Evolutionary conservation across 2,329 filamentous ascomycete genomes (phyloP), one percentile per base, ranked within the genome.

Genomic region (Coniella vitis): DNA sequence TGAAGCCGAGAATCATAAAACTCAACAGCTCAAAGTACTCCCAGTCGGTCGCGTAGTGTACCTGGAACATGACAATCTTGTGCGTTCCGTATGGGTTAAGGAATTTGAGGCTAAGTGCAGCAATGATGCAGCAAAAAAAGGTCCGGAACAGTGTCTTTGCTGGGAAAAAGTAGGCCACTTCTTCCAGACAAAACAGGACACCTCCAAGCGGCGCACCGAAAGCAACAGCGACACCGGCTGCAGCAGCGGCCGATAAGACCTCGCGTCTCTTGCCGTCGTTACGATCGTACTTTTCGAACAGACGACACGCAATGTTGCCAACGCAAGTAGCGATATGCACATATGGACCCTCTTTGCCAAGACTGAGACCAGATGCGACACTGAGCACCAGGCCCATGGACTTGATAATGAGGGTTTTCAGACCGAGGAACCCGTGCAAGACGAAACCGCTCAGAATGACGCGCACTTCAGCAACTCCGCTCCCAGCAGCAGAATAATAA

Each of bases 401-500:
- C 64, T 98, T 98, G 68, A 95, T 78, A 4, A 91, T 66, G 25
- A 98, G 74, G 0, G 93, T 97, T 61, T 86, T 87, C 35, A 95
- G 66, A 58, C 93, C 93, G 7, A 98, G 77, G 63, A 97, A 97
- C 1, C 93, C 91, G 72, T 97, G 93, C 48, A 98, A 73, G 48
- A 98, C 91, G 61, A 97, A 98, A 5, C 93, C 93, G 60, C 90
- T 96, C n/a, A 97, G 78, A 51, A 97, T 97, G 52, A 97, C 93
- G 56, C 93, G 90, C 48, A 97, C 91, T 69, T 98, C 93, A 7
- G 93, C 93, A 12, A 98, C 93, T 58, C 93, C 93, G 67, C 90
- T 95, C 42, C 93, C 93, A 37, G 91, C 91, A 51, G 91, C 93
- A 7, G 93, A 90, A 65, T 96, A 98, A 67, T 95, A 98, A 4